phyloP scores from a whole-genome alignment of 228 moss, liverwort and hornwort species.

The Sphagnum fallax region DNA sequence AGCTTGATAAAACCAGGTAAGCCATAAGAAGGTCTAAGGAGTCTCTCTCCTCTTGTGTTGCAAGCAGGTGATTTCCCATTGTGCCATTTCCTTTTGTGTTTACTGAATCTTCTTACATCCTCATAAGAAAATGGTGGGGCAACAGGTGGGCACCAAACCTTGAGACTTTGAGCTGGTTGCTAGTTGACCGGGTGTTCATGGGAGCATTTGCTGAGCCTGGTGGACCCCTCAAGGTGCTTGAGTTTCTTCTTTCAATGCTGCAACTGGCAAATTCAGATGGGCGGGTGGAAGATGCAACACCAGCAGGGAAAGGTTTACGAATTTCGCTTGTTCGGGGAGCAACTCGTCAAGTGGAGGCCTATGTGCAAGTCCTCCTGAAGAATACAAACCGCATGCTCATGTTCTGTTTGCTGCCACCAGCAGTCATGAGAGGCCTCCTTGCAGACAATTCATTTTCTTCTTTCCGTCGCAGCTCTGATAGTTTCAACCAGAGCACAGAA shows the following conservation, averaged over 20 bases:
- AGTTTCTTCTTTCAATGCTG: slow-evolving; percentile 94
- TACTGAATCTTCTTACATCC: too few species aligned
- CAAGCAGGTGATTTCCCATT: too few species aligned
- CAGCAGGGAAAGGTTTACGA: slow-evolving; percentile 63
- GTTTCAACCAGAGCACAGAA: slow-evolving; percentile 22
- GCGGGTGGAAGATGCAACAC: slow-evolving; percentile 75
- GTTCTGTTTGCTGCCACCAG: slow-evolving; percentile 63
- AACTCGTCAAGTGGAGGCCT: slow-evolving; percentile 87
- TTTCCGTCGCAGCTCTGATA: slow-evolving; percentile 34
- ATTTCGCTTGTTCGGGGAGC: slow-evolving; percentile 87
- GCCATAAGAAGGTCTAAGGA: not conserved
- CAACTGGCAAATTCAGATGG: slow-evolving; percentile 92
- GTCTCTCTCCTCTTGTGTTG: too few species aligned
- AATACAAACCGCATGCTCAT: slow-evolving; percentile 96
- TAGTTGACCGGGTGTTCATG: slow-evolving; percentile 93
- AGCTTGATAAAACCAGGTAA: slow-evolving; percentile 85
- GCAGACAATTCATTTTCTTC: slow-evolving; percentile 26
- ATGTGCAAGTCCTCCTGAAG: slow-evolving; percentile 83
- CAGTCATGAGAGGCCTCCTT: slow-evolving; percentile 24
- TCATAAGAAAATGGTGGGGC: too few species aligned
- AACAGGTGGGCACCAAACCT: slow-evolving; percentile 79
- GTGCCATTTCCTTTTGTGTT: too few species aligned
- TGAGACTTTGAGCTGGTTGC: slow-evolving; percentile 75
- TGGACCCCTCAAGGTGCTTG: slow-evolving; percentile 77
- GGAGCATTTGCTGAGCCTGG: slow-evolving; percentile 69